A percentile compares a stretch with the other conserved stretches of the same genome.
phyloP scores from a whole-genome alignment of 169 alveolate species.

The Cryptosporidium felis region DNA sequence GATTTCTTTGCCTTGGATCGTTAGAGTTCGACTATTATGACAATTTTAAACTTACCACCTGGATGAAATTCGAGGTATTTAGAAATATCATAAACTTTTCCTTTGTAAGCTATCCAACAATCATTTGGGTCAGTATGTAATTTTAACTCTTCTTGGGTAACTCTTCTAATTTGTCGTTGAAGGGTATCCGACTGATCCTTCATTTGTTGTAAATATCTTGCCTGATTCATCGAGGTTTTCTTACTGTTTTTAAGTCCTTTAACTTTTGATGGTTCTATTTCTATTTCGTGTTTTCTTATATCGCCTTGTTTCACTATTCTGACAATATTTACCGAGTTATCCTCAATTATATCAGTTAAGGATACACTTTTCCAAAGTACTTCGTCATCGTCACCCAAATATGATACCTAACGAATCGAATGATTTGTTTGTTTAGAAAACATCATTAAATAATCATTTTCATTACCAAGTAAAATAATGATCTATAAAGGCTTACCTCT shows the following conservation, averaged over 20 bases:
- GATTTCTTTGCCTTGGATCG: conserved; percentile 40
- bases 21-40: no score
- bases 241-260: background rate
- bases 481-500: conserved; percentile 49
- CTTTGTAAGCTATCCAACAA: conserved; percentile 55
- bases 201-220: conserved; percentile 25
- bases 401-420: conserved; percentile 1
- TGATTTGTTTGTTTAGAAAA: no score
- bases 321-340: background rate
- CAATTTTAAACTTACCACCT: conserved; percentile 68
- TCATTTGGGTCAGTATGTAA: background rate
- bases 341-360: conserved; percentile 9
- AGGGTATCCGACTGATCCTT: background rate
- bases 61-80: conserved; percentile 55
- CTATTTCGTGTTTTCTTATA: background rate
- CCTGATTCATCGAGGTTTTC: conserved; percentile 37
- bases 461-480: no score
- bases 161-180: background rate
- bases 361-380: conserved; percentile 20
- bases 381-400: background rate
- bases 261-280: background rate
- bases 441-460: no score
- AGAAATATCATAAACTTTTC: conserved; percentile 60
- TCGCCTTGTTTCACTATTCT: conserved; percentile 18
- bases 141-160: conserved; percentile 24